These are phyloP conservation scores for Phascolomyces articulosus DNA, from an alignment of 371 early-diverging fungal species.

Conservation along the genomic window DNA sequence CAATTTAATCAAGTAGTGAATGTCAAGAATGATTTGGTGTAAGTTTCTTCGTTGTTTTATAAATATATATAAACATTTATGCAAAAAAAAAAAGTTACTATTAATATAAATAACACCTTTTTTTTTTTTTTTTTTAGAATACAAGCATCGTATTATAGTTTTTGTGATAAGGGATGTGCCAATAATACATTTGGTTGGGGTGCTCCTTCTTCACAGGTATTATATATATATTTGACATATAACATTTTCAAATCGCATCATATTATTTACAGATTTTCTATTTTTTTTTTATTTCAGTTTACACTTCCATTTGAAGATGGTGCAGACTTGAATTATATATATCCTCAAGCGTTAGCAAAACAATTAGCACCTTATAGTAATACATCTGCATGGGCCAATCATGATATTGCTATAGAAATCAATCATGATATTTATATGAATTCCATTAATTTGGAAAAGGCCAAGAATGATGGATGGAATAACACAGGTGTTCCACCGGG, in stretches of 20 bases:
- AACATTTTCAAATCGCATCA: no score
- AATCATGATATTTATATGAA: slow-evolving; percentile 48
- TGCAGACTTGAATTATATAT: slow-evolving; percentile 48
- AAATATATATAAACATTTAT: neutral
- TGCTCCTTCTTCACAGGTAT: slow-evolving; percentile 44
- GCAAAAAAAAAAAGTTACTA: no score
- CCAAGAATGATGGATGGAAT: slow-evolving; percentile 36
- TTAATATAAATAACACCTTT: neutral
- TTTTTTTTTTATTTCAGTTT: slow-evolving; percentile 27
- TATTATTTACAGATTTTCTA: no score
- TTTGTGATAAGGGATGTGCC: slow-evolving; percentile 37
- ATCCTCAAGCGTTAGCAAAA: slow-evolving; percentile 53
- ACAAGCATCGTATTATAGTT: slow-evolving; percentile 22
- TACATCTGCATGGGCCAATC: slow-evolving; percentile 40
- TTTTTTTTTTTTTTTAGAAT: slow-evolving; percentile 2
- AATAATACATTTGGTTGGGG: slow-evolving; percentile 48
- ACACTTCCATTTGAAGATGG: slow-evolving; percentile 53
- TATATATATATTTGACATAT: neutral
- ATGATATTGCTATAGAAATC: slow-evolving; percentile 48
- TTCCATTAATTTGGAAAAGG: slow-evolving; percentile 26
- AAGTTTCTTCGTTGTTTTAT: slow-evolving; percentile 19
- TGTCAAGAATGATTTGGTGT: slow-evolving; percentile 41
- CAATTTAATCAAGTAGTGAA: slow-evolving; percentile 40
- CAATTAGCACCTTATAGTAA: slow-evolving; percentile 49
- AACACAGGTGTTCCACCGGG: slow-evolving; percentile 34